phyloP scores from a whole-genome alignment of 495 filamentous ascomycete genomes.

The Penicillium goetzii region DNA sequence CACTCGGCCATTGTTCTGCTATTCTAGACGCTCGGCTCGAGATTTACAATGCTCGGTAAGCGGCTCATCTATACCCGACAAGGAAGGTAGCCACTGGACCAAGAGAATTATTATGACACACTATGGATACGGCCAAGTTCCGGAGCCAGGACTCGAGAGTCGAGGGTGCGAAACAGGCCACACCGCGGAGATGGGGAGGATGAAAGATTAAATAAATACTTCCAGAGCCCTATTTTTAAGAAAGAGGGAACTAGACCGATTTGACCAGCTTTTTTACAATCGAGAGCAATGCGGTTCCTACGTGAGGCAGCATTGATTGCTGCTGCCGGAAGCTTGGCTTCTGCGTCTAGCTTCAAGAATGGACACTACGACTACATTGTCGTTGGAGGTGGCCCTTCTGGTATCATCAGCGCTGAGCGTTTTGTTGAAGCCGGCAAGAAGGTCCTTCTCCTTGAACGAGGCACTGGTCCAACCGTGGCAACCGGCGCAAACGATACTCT shows the following conservation, averaged over 20 bases:
- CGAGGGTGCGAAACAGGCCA: conserved; percentile 10
- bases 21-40: conserved; percentile 4
- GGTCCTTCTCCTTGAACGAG: conserved; percentile 47
- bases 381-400: conserved; percentile 41
- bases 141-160: no score
- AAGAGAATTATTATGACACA: conserved; percentile 17
- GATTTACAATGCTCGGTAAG: conserved; percentile 16
- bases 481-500: conserved; percentile 38
- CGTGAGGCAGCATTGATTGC: conserved; percentile 21
- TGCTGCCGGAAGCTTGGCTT: conserved; percentile 18
- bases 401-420: conserved; percentile 61
- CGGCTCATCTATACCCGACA: conserved; percentile 12
- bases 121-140: conserved; percentile 11
- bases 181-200: neutral
- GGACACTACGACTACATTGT: conserved; percentile 37
- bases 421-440: conserved; percentile 60
- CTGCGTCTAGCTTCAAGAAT: conserved; percentile 28
- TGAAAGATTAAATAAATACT: conserved; percentile 11
- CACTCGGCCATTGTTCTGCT: neutral
- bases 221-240: neutral
- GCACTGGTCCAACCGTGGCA: conserved; percentile 36
- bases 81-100: conserved; percentile 13
- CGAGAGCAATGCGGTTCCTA: conserved; percentile 20
- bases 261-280: neutral
- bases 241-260: neutral